Evolutionary conservation across 2,329 filamentous ascomycete genomes (phyloP).

Genomic region (Zymoseptoria pseudotritici): DNA sequence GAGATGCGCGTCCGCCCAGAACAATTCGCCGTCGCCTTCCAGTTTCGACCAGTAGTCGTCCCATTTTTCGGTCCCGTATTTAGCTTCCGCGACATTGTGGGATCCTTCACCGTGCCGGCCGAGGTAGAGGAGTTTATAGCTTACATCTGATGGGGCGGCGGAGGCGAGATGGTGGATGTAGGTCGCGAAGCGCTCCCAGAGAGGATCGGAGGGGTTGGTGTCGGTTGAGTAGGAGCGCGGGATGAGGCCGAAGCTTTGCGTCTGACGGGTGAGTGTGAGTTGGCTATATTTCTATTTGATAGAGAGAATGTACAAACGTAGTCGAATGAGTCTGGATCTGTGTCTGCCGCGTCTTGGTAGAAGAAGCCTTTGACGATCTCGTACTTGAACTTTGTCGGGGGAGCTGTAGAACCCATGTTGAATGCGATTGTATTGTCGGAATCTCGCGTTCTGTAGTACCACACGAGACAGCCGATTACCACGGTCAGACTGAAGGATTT

Average conservation of each 20-base stretch:
- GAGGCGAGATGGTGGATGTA: constrained; percentile 49
- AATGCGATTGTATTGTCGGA: not conserved
- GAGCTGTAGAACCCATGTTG: constrained; percentile 8
- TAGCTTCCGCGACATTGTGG: constrained; percentile 56
- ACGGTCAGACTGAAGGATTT: not conserved
- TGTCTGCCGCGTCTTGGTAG: constrained; percentile 43
- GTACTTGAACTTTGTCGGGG: constrained; percentile 11
- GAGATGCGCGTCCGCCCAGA: constrained; percentile 58
- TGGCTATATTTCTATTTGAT: not conserved
- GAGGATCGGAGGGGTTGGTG: constrained; percentile 35
- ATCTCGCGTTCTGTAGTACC: not conserved
- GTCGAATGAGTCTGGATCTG: constrained; percentile 41
- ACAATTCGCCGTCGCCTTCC: constrained; percentile 55
- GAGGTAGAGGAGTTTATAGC: constrained; percentile 61
- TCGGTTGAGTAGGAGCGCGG: constrained; percentile 33
- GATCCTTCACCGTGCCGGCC: constrained; percentile 63
- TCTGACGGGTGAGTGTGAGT: constrained; percentile 5
- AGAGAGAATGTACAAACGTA: constrained; percentile 32
- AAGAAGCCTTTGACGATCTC: constrained; percentile 43
- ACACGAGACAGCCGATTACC: not conserved
- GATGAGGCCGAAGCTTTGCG: constrained; percentile 43
- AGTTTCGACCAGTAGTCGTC: constrained; percentile 59
- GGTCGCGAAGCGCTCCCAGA: constrained; percentile 58
- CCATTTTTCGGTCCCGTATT: constrained; percentile 62
- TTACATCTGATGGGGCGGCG: constrained; percentile 39